Base-by-base conservation (phyloP, 148 eudicot genomes). In the Cornus kousa region DNA sequence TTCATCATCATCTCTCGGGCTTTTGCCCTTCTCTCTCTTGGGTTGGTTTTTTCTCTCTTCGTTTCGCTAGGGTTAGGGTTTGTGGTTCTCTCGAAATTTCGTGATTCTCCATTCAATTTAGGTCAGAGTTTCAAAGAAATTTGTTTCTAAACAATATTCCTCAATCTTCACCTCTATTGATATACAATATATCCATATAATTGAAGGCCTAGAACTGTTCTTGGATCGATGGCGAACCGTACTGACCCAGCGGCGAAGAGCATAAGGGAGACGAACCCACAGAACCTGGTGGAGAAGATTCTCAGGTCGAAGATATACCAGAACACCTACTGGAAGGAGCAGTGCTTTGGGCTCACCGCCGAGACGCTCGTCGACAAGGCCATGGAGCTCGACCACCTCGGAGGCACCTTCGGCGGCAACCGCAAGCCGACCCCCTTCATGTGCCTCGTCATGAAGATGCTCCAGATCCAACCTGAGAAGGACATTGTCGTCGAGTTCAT, bases 301-400 rank as follows among this genome's bases (percentile, higher is more conserved):
- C 76, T 96, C n/a, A 73, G 99, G 48, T 80, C 95, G 12, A 96
- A 96, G 82, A 92, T 96, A 43, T 91, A 94, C 85, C 94, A 91
- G 77, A 80, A 94, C 78, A 91, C 93, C 1, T 96, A 88, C 75
- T 94, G 98, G 98, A 94, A 96, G 87, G 99, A 96, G 80, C 99
- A 96, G 77, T 96, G 98, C 74, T 96, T 96, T 79, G 99, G 99
- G 11, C 87, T 96, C 3, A 96, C 99, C 3, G 99, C 99, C 20
- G 99, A 96, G 88, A 96, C 99, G 35, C 92, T 96, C 7, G 99
- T 96, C 53, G 99, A 93, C 80, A 96, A 96, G 87, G 99, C 99
- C 39, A 96, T 96, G 99, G 99, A 93, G 88, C 89, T 94, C 71
- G 97, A 96, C 85, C 98, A 94, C 76, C 84, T 96, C 69, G 99